A percentile compares a stretch with the other conserved stretches of the same genome.
Evolutionary conservation across 2,329 filamentous ascomycete genomes (phyloP).

Genomic region (Xylaria sp.): DNA sequence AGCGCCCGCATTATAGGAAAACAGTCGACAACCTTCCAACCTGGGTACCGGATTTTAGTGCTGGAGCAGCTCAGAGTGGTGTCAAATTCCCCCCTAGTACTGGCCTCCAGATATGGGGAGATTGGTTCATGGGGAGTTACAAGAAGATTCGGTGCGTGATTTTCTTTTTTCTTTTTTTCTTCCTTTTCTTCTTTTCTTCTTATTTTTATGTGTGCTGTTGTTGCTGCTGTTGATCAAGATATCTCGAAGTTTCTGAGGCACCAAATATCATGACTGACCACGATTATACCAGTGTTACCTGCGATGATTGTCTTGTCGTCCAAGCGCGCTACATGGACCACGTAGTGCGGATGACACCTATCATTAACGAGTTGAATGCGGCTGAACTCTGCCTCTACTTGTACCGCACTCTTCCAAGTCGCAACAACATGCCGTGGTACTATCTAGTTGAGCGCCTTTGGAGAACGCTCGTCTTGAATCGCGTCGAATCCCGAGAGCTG

Average conservation of each 20-base stretch:
- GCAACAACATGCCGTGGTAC: neutral
- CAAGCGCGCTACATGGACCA: neutral
- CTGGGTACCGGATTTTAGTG: slow-evolving; percentile 1
- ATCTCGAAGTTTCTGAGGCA: neutral
- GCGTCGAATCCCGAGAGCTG: too few relatives aligned
- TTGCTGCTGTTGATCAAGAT: neutral
- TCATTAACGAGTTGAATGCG: neutral
- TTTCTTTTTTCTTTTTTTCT: too few relatives aligned
- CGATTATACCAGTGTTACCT: neutral
- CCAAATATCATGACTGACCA: neutral
- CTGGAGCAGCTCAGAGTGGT: neutral
- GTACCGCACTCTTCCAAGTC: neutral
- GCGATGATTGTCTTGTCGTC: neutral
- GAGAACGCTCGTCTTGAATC: neutral
- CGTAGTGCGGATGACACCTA: neutral
- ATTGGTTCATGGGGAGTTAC: neutral
- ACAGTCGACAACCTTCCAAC: neutral
- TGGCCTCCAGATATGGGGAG: neutral
- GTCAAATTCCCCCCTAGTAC: neutral
- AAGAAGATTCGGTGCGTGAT: neutral
- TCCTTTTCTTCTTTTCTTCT: too few relatives aligned
- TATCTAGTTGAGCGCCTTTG: neutral
- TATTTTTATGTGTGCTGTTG: too few relatives aligned
- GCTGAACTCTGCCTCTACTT: neutral
- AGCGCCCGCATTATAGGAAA: neutral